Evolutionary conservation across 1,284 basidiomycete species (phyloP).

Genomic region (Sporisorium sorghi): DNA sequence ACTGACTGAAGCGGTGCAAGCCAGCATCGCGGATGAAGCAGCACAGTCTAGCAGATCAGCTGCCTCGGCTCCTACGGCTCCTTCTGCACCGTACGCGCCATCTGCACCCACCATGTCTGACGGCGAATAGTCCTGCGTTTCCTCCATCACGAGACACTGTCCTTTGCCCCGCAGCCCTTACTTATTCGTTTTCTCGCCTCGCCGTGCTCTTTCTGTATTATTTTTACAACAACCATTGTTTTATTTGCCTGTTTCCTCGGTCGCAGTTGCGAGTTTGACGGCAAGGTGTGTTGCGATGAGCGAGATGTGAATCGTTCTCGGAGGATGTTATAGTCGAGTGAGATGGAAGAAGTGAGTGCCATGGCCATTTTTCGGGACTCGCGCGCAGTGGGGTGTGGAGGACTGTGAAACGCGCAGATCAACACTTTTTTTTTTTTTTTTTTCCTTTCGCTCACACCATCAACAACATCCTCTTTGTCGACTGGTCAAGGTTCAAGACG

Average conservation of each 20-base stretch:
- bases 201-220: constrained; percentile 34
- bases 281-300: too few species aligned
- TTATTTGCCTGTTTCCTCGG: too few species aligned
- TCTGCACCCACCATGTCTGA: constrained; percentile 29
- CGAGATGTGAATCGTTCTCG: too few species aligned
- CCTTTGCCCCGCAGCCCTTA: too few species aligned
- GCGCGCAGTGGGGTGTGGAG: neutral
- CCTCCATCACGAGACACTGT: too few species aligned
- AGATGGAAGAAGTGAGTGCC: too few species aligned
- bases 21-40: neutral
- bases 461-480: neutral
- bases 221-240: constrained; percentile 18
- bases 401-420: neutral
- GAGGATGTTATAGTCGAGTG: too few species aligned
- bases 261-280: too few species aligned
- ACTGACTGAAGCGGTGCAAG: neutral
- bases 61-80: neutral
- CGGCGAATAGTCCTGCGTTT: constrained; percentile 11
- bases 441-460: neutral
- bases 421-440: constrained; percentile 1
- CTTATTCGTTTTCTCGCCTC: neutral
- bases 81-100: constrained; percentile 9
- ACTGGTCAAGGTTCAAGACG: neutral
- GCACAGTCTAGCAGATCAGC: neutral
- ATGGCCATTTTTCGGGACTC: constrained; percentile 4